Percentiles rank a stretch among this genome's conserved stretches.
Conservation (phyloP, 352 stramenopile genomes). For the Vaucheria bursata region DNA sequence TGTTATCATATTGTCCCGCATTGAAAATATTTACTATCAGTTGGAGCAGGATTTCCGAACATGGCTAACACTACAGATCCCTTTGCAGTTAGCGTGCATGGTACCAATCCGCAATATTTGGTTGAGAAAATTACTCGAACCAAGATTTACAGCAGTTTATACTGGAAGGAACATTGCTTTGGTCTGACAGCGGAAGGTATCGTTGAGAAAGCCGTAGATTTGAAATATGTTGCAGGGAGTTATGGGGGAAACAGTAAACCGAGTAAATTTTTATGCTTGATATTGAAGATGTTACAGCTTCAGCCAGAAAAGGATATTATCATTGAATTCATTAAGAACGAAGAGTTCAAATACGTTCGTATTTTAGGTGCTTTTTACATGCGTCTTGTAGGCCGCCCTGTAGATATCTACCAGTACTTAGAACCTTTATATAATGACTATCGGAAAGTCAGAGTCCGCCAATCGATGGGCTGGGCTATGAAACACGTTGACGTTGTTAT, state of each 20-base stretch:
- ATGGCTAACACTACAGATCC: constrained; percentile 79
- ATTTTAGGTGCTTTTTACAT: constrained; percentile 91
- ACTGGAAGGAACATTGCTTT: constrained; percentile 98
- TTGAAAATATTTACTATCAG: too few species aligned
- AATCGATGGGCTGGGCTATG: constrained; percentile 72
- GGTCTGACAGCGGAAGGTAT: constrained; percentile 86
- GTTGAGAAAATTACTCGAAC: constrained; percentile 97
- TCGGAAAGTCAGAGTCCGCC: constrained; percentile 77
- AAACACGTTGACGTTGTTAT: constrained; percentile 91
- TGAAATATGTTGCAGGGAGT: constrained; percentile 79
- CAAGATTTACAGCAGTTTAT: constrained; percentile 84
- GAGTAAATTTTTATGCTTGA: constrained; percentile 91
- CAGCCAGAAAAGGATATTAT: constrained; percentile 90
- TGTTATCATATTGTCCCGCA: too few species aligned
- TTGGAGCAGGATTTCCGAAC: too few species aligned
- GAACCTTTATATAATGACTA: constrained; percentile 92
- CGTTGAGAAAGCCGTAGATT: constrained; percentile 86
- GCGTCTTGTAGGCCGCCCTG: constrained; percentile 77
- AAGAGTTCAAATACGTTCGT: constrained; percentile 96
- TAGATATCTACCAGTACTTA: constrained; percentile 82
- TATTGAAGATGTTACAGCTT: constrained; percentile 96
- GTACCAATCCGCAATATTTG: constrained; percentile 92
- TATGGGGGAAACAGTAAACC: constrained; percentile 89
- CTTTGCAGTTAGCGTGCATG: constrained; percentile 76
- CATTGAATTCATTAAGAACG: constrained; percentile 86